These are phyloP conservation scores for Scedosporium minutisporum DNA, from an alignment of 2,329 filamentous ascomycete genomes.

Conservation along the genomic window DNA sequence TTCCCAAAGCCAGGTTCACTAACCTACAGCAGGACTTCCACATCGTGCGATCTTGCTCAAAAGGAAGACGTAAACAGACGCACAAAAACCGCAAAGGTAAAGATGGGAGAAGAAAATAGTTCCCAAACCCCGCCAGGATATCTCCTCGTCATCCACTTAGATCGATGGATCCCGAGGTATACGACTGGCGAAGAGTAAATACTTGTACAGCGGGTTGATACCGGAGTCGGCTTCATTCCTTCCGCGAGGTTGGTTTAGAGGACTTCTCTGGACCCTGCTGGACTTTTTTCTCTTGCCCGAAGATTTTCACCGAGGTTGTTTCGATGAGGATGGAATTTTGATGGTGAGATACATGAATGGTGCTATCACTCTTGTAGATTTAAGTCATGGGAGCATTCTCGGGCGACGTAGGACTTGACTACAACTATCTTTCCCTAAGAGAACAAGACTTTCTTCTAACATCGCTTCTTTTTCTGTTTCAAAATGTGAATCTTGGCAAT, in stretches of 20 bases:
- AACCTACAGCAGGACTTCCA: background rate
- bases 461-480: constrained; percentile 3
- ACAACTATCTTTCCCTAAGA: too few relatives aligned
- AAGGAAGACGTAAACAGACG: background rate
- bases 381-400: too few relatives aligned
- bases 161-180: constrained; percentile 79
- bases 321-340: constrained; percentile 68
- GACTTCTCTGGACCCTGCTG: constrained; percentile 36
- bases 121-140: constrained; percentile 59
- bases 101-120: background rate
- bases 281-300: constrained; percentile 55
- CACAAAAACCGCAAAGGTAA: background rate
- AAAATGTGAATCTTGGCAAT: background rate
- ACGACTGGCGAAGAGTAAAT: constrained; percentile 81
- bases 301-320: constrained; percentile 61
- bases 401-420: too few relatives aligned
- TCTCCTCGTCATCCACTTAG: constrained; percentile 70
- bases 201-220: constrained; percentile 18
- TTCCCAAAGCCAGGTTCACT: background rate
- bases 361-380: too few relatives aligned
- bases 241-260: too few relatives aligned
- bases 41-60: background rate
- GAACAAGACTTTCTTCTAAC: background rate
- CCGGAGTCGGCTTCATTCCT: too few relatives aligned
- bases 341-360: constrained; percentile 64